Base-by-base conservation (phyloP, 2,329 filamentous ascomycete species). In the Cordyceps tenuipes region DNA sequence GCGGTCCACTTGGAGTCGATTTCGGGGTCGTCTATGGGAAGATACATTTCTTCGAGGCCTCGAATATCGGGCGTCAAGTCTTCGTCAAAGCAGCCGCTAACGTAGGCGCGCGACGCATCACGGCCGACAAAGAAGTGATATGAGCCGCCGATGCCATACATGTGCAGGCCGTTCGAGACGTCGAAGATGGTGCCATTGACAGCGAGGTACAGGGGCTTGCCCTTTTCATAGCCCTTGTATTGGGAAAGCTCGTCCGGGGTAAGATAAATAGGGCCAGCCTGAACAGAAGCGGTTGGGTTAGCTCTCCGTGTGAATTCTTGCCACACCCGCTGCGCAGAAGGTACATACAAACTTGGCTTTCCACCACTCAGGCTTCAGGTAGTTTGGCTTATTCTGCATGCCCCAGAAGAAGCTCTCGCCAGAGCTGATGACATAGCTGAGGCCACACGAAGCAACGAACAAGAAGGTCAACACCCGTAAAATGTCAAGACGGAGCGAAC, bases 71-170 rank as follows among this genome's bases (percentile, higher is more conserved):
- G 81, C 2, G 87, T 94, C 36, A 86, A 79, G 77, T 99, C 94
- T 64, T 91, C 87, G 44, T 83, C 77, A 76, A 99, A 99, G 73
- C 94, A 99, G 19, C 90, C 91, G 2, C 94, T 97, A 10, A 99
- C 86, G 73, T 91, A 99, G 21, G 87, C 91, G 53, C 94, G 87
- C 15, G 89, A 85, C 39, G 93, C 92, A 74, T 99, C 94, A 63
- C 82, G 81, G 62, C 93, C 94, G 0, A 91, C 84, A 73, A 99
- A 96, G 75, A 88, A 87, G 68, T 86, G 81, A 79, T 99, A 99
- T 43, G 85, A 85, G 5, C 92, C 94, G 31, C 91, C 91, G 0
- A 92, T 87, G 0, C 90, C 90, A 77, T 94, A 94, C 74, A 88
- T 77, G 72, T 81, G 73, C 66, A 83, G 79, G 58, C 85, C 86